Percentiles rank a stretch among this genome's conserved stretches.
Conservation (phyloP, 2,329 filamentous ascomycete genomes). For the Fusarium mundagurra region DNA sequence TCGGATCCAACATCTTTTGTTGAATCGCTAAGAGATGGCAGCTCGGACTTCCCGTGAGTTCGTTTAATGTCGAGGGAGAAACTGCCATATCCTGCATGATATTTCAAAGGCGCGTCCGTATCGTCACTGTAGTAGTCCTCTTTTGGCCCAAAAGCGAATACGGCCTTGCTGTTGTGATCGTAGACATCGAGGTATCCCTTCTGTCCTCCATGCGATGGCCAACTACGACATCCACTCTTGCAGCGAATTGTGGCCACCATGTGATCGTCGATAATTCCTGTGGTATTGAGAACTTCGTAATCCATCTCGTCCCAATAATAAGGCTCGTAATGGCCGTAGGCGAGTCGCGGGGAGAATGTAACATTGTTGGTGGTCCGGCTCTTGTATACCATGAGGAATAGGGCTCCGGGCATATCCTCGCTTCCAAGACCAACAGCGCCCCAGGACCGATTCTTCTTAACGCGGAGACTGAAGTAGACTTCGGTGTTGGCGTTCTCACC, state of each 20-base stretch:
- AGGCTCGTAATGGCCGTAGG: constrained; percentile 63
- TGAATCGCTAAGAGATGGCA: constrained; percentile 48
- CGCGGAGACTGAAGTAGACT: constrained; percentile 65
- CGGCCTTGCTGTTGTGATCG: constrained; percentile 58
- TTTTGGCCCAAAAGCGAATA: constrained; percentile 66
- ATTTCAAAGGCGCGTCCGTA: constrained; percentile 56
- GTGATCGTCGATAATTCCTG: constrained; percentile 57
- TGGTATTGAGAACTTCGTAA: constrained; percentile 57
- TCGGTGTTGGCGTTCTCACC: constrained; percentile 57
- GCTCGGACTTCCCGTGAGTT: constrained; percentile 59
- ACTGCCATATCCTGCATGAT: constrained; percentile 62
- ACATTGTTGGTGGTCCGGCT: constrained; percentile 58
- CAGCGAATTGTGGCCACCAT: constrained; percentile 64
- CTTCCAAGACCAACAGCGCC: constrained; percentile 65
- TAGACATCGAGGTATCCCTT: constrained; percentile 60
- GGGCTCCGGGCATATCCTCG: constrained; percentile 60
- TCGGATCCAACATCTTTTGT: constrained; percentile 50
- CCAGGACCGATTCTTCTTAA: constrained; percentile 59
- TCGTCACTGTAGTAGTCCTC: constrained; percentile 56
- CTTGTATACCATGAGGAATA: constrained; percentile 66
- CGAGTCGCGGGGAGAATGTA: constrained; percentile 65
- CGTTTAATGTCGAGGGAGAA: constrained; percentile 66
- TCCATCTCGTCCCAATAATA: constrained; percentile 55
- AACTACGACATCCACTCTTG: constrained; percentile 60
- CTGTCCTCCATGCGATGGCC: constrained; percentile 48